phyloP scores from a whole-genome alignment of 129 eudicot genomes.

The Centaurea solstitialis region DNA sequence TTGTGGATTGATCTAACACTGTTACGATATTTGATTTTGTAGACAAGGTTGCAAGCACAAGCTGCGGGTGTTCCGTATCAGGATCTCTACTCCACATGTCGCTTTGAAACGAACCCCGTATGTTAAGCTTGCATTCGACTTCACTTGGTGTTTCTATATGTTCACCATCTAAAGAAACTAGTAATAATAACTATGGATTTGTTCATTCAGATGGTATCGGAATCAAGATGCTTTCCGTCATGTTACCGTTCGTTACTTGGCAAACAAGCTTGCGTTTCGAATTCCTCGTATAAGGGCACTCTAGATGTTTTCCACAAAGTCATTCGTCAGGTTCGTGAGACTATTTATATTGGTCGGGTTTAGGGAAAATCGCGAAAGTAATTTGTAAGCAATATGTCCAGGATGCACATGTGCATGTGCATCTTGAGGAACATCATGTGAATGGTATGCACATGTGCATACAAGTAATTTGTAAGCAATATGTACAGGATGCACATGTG shows the following conservation, averaged over 20 bases:
- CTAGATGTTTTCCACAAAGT: constrained; percentile 80
- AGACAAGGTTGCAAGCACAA: constrained; percentile 98
- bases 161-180: background rate
- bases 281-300: constrained; percentile 70
- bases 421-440: too few relatives aligned
- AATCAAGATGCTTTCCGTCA: constrained; percentile 46
- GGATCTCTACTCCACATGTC: constrained; percentile 36
- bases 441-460: too few relatives aligned
- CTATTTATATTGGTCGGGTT: background rate
- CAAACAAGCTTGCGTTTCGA: constrained; percentile 42
- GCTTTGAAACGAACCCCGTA: constrained; percentile 60
- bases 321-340: constrained; percentile 62
- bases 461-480: too few relatives aligned
- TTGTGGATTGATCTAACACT: too few relatives aligned
- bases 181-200: background rate
- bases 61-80: constrained; percentile 84
- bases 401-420: too few relatives aligned
- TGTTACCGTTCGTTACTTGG: constrained; percentile 36
- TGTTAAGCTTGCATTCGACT: background rate
- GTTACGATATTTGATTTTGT: too few relatives aligned
- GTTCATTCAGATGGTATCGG: constrained; percentile 59
- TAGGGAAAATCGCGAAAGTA: too few relatives aligned
- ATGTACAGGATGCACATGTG: too few relatives aligned
- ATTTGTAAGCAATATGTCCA: too few relatives aligned
- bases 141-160: background rate